A percentile compares a stretch with the other conserved stretches of the same genome.
These are phyloP conservation scores for Penicillium sp. DNA, from an alignment of 2,329 filamentous ascomycete species.

Conservation along the genomic window DNA sequence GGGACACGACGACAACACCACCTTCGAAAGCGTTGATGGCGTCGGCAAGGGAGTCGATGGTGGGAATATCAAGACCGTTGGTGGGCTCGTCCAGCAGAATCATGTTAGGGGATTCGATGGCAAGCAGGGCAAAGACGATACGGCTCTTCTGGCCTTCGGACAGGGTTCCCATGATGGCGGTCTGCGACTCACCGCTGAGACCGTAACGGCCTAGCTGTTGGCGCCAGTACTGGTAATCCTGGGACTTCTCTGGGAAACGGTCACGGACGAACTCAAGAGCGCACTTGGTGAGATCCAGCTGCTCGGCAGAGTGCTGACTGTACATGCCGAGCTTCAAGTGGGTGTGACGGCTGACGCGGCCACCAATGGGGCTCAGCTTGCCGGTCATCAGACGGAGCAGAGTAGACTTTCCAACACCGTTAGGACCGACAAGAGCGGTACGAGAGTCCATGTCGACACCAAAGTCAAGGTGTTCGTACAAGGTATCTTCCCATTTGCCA, in stretches of 20 bases:
- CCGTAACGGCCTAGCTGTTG: slow-evolving; percentile 95
- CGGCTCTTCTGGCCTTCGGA: slow-evolving; percentile 97
- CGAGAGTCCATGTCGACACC: slow-evolving; percentile 99
- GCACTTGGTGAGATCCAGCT: slow-evolving; percentile 96
- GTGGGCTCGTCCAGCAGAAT: slow-evolving; percentile 95
- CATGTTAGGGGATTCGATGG: slow-evolving; percentile 97
- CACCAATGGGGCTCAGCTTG: slow-evolving; percentile 77
- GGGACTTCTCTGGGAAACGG: slow-evolving; percentile 80
- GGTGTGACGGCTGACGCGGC: slow-evolving; percentile 82
- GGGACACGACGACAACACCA: slow-evolving; percentile 94
- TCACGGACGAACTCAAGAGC: slow-evolving; percentile 95
- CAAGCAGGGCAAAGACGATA: slow-evolving; percentile 94
- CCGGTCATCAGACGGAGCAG: slow-evolving; percentile 94
- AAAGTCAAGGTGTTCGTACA: slow-evolving; percentile 94
- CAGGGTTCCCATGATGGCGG: slow-evolving; percentile 92
- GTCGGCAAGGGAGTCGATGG: slow-evolving; percentile 94
- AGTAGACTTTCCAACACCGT: slow-evolving; percentile 98
- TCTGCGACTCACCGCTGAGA: slow-evolving; percentile 87
- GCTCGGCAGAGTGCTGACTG: slow-evolving; percentile 96
- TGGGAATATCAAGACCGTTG: slow-evolving; percentile 98
- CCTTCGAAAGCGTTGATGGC: slow-evolving; percentile 95
- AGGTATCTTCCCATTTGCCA: slow-evolving; percentile 77
- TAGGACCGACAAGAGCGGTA: slow-evolving; percentile 92
- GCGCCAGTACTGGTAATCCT: slow-evolving; percentile 99
- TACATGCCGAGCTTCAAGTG: slow-evolving; percentile 98